These are phyloP conservation scores for Penicillium verrucosum DNA, from an alignment of 2,329 filamentous ascomycete genomes.

Conservation along the genomic window DNA sequence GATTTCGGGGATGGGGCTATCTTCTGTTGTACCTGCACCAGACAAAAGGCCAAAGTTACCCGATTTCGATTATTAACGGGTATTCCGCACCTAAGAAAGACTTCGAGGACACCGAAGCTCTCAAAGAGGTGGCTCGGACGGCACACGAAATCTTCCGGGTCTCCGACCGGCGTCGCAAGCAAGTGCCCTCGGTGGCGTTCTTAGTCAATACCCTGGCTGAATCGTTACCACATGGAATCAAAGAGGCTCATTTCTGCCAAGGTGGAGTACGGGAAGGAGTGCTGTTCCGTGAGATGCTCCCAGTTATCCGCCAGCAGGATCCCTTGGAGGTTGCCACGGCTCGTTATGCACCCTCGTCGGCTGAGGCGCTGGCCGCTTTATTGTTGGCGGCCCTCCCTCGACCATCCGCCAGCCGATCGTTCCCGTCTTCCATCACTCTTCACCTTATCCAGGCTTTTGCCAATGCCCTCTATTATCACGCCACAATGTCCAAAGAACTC, in stretches of 20 bases:
- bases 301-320: slow-evolving; percentile 57
- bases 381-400: slow-evolving; percentile 49
- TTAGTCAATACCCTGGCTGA: slow-evolving; percentile 69
- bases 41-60: slow-evolving; percentile 63
- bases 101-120: slow-evolving; percentile 27
- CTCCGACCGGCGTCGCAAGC: slow-evolving; percentile 70
- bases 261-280: slow-evolving; percentile 82
- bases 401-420: slow-evolving; percentile 16
- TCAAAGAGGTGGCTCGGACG: slow-evolving; percentile 27
- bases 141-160: slow-evolving; percentile 60
- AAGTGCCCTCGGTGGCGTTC: slow-evolving; percentile 78
- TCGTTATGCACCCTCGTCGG: slow-evolving; percentile 48
- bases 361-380: slow-evolving; percentile 47
- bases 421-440: slow-evolving; percentile 26
- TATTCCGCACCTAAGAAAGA: slow-evolving; percentile 58
- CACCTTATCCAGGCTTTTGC: slow-evolving; percentile 32
- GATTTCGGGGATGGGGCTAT: slow-evolving; percentile 84
- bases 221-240: slow-evolving; percentile 63
- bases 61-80: slow-evolving; percentile 74
- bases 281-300: slow-evolving; percentile 63
- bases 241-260: slow-evolving; percentile 74
- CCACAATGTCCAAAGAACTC: slow-evolving; percentile 32
- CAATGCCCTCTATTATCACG: slow-evolving; percentile 34
- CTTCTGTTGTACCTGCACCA: slow-evolving; percentile 75
- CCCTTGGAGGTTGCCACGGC: slow-evolving; percentile 63